These are phyloP conservation scores for Wolfiporia cocos DNA, from an alignment of 1,284 basidiomycete species.

Conservation along the genomic window DNA sequence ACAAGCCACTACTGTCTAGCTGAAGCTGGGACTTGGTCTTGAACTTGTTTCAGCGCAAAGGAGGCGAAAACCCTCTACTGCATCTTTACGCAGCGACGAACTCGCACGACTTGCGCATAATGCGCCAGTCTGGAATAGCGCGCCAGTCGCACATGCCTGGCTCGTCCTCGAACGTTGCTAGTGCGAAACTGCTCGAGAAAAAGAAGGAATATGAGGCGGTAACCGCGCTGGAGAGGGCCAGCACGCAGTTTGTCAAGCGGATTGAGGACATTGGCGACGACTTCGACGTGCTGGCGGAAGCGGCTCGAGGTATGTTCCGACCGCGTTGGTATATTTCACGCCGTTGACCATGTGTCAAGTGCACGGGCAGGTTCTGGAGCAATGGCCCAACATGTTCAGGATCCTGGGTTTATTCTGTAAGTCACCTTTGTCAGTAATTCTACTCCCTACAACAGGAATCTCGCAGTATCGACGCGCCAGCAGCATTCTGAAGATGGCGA, in stretches of 20 bases:
- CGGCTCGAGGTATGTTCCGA: slow-evolving; percentile 49
- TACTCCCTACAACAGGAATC: slow-evolving; percentile 4
- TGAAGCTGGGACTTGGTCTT: too few species aligned
- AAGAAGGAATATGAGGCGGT: slow-evolving; percentile 76
- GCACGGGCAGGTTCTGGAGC: slow-evolving; percentile 68
- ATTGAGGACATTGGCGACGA: slow-evolving; percentile 65
- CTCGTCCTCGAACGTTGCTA: slow-evolving; percentile 39
- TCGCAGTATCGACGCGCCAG: slow-evolving; percentile 39
- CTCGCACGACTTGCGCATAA: too few species aligned
- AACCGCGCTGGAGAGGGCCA: slow-evolving; percentile 62
- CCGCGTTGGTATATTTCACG: neutral
- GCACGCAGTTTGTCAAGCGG: slow-evolving; percentile 54
- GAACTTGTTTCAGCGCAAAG: too few species aligned
- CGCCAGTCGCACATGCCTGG: slow-evolving; percentile 42
- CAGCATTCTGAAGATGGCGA: slow-evolving; percentile 21
- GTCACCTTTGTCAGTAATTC: slow-evolving; percentile 15
- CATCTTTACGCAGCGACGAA: too few species aligned
- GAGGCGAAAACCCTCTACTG: too few species aligned
- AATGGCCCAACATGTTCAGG: slow-evolving; percentile 79
- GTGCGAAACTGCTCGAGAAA: slow-evolving; percentile 60
- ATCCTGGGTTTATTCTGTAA: slow-evolving; percentile 63
- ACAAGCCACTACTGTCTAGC: too few species aligned
- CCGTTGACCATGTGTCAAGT: slow-evolving; percentile 32
- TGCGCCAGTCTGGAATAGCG: slow-evolving; percentile 55
- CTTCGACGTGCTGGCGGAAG: slow-evolving; percentile 69